These are phyloP conservation scores for Bipolaris victoriae DNA, from an alignment of 2,329 filamentous ascomycete genomes.

Conservation along the genomic window DNA sequence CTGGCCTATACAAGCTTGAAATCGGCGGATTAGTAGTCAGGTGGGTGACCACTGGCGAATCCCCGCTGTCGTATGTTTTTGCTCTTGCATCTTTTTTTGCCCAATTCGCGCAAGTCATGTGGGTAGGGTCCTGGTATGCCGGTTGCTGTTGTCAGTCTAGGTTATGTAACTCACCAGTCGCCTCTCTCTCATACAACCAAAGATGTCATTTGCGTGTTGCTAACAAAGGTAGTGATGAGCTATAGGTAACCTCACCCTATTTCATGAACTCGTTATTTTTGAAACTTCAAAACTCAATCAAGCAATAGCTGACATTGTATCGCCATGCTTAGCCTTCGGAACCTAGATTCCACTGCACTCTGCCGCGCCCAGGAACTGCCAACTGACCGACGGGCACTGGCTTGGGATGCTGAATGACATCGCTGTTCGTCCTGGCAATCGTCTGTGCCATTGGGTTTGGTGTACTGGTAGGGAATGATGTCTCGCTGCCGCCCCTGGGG, in stretches of 20 bases:
- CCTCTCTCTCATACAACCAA: background rate
- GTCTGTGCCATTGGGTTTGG: constrained; percentile 17
- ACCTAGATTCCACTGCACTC: constrained; percentile 46
- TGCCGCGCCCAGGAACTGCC: constrained; percentile 23
- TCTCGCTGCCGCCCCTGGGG: constrained; percentile 34
- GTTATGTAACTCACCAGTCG: background rate
- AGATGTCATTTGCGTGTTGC: background rate
- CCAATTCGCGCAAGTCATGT: too few relatives aligned
- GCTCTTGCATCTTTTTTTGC: too few relatives aligned
- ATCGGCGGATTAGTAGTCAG: too few relatives aligned
- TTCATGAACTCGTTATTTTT: background rate
- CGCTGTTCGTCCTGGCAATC: constrained; percentile 35
- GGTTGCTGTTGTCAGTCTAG: background rate
- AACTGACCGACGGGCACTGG: constrained; percentile 32
- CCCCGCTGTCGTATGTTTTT: too few relatives aligned
- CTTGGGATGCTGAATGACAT: constrained; percentile 37
- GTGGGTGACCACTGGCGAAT: too few relatives aligned
- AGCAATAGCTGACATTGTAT: background rate
- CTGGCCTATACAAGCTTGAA: too few relatives aligned
- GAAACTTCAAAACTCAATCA: background rate
- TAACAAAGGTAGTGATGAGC: background rate
- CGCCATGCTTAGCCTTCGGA: constrained; percentile 28
- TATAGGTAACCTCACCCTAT: background rate
- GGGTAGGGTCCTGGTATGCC: too few relatives aligned
- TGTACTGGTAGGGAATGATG: constrained; percentile 15